Evolutionary conservation across 2,329 filamentous ascomycete species (phyloP).

Genomic region (Decorospora gaudefroyi): DNA sequence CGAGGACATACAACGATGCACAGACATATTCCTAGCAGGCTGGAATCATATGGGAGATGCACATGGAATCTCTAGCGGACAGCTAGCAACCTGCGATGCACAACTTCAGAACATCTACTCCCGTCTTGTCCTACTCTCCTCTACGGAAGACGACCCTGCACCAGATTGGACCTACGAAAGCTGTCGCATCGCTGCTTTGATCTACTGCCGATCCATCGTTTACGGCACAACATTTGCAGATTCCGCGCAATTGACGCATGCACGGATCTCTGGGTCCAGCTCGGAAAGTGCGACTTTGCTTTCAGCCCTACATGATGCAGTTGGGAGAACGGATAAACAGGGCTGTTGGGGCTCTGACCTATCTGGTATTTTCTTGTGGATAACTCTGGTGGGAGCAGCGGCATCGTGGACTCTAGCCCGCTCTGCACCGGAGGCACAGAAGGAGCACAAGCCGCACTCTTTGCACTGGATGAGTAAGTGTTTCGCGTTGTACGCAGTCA

Average conservation of each 20-base stretch:
- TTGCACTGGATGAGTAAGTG: conserved; percentile 36
- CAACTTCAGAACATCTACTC: conserved; percentile 35
- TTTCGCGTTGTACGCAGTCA: conserved; percentile 38
- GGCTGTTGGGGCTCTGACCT: conserved; percentile 32
- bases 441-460: conserved; percentile 6
- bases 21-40: conserved; percentile 24
- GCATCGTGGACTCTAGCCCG: conserved; percentile 28
- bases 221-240: conserved; percentile 31
- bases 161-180: conserved; percentile 42
- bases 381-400: conserved; percentile 38
- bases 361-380: conserved; percentile 39
- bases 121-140: conserved; percentile 22
- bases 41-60: conserved; percentile 22
- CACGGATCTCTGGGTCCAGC: conserved; percentile 12
- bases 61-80: conserved; percentile 9
- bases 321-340: conserved; percentile 30
- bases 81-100: conserved; percentile 26
- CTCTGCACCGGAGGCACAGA: conserved; percentile 11
- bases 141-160: conserved; percentile 14
- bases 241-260: conserved; percentile 26
- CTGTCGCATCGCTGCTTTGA: conserved; percentile 38
- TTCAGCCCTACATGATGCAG: conserved; percentile 30
- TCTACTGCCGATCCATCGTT: conserved; percentile 41
- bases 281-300: conserved; percentile 20
- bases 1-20: conserved; percentile 35